Evolutionary conservation across 2,329 filamentous ascomycete genomes (phyloP).

Genomic region (Colletotrichum eremochloae): DNA sequence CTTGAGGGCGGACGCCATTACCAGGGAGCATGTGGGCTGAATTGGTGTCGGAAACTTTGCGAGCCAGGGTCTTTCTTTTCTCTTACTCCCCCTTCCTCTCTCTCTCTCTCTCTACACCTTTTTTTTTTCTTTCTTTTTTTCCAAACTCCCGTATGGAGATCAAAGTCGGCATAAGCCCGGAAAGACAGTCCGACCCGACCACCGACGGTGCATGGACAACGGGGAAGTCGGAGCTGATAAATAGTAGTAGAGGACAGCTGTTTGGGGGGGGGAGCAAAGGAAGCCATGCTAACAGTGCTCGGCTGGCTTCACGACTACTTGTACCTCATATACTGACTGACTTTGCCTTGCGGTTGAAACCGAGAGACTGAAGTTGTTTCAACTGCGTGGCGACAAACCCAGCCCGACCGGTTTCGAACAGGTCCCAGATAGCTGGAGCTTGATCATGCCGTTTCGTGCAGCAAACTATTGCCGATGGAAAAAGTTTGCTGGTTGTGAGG

Average conservation of each 20-base stretch:
- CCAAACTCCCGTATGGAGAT: background rate
- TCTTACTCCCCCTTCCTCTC: background rate
- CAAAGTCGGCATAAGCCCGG: background rate
- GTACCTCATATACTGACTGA: background rate
- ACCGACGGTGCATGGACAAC: background rate
- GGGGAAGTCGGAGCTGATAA: background rate
- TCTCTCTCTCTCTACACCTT: too few species aligned
- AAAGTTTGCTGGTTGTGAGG: slow-evolving; percentile 11
- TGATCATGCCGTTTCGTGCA: background rate
- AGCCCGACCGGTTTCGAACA: background rate
- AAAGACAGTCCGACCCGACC: background rate
- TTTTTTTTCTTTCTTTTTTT: background rate
- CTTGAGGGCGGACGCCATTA: background rate
- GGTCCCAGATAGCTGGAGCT: background rate
- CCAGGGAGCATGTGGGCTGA: background rate
- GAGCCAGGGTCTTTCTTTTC: background rate
- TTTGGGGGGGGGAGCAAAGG: background rate
- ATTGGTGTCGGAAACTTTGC: background rate
- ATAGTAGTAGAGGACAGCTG: background rate
- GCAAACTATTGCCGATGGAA: background rate
- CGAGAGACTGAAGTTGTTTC: background rate
- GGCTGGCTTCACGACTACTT: background rate
- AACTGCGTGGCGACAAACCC: slow-evolving; percentile 2
- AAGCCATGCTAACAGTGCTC: background rate
- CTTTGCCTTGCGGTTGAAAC: slow-evolving; percentile 1